Evolutionary conservation across 2,329 filamentous ascomycete species (phyloP), one percentile per base, ranked within the genome.

Genomic region (Sclerotinia glacialis): DNA sequence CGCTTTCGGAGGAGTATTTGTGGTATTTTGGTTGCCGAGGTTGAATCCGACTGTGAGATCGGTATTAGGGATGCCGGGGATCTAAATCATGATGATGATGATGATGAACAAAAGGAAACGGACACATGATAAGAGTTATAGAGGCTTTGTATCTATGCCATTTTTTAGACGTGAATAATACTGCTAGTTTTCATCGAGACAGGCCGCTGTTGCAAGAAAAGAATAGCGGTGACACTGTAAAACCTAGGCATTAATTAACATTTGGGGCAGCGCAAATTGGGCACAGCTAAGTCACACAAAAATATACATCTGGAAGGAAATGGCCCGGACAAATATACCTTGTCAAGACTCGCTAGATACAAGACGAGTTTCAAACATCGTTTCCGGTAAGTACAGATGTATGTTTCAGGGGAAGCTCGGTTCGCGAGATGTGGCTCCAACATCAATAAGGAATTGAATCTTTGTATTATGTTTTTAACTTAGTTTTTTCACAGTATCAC

Each of bases 1-100:
- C 52, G 82, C 83, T 8, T 74, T 83, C 37, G 74, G 74, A 50
- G 78, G 79, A n/a, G 74, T 85, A 23, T 84, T 82, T 73, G 72
- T 76, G 46, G 78, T 83, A 40, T 85, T 84, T 74, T 80, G 84
- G 61, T 72, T 85, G 9, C 83, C 83, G 1, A 78, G 82, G 71
- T 74, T 75, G 64, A 65, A 81, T 40, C 74, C 78, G 9, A 71
- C 77, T 7, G 79, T 82, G 78, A 79, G 80, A 70, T 73, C 77
- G 44, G 70, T 83, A 53, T 75, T 84, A 47, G 83, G 83, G 28
- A 74, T 79, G 73, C 78, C 78, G 37, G 79, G 78, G 18, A 67
- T 79, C 14, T 65, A 40, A 16, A 23, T 14, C 1, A 37, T 3
- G 31, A 40, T 21, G 34, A 40, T 65, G 34, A 52, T 46, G 14